phyloP scores from a whole-genome alignment of 2,329 filamentous ascomycete genomes.

The Stemphylium vesicarium region DNA sequence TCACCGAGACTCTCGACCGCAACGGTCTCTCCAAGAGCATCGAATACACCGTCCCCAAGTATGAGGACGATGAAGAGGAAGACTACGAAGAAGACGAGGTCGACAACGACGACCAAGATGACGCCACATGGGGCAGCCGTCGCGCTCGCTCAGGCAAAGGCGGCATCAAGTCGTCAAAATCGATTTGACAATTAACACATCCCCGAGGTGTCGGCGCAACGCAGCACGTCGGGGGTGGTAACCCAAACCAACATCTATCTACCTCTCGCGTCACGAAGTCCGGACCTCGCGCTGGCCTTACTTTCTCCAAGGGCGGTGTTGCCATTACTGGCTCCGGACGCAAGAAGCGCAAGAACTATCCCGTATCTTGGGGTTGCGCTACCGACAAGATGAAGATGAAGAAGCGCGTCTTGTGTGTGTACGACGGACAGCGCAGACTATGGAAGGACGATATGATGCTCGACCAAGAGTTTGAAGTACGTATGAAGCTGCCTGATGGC shows the following conservation, averaged over 20 bases:
- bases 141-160: constrained; percentile 56
- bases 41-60: constrained; percentile 51
- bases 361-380: constrained; percentile 90
- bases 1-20: constrained; percentile 49
- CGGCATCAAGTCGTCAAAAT: constrained; percentile 58
- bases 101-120: constrained; percentile 59
- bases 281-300: constrained; percentile 65
- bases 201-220: constrained; percentile 55
- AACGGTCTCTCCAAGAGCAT: constrained; percentile 53
- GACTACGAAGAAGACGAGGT: constrained; percentile 60
- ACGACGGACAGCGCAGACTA: constrained; percentile 83
- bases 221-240: constrained; percentile 46
- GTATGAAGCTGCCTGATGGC: constrained; percentile 70
- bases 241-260: constrained; percentile 39
- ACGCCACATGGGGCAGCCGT: constrained; percentile 61
- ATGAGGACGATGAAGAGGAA: constrained; percentile 59
- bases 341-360: constrained; percentile 93
- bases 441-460: constrained; percentile 99
- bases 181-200: constrained; percentile 59
- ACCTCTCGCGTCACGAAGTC: constrained; percentile 13
- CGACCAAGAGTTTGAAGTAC: constrained; percentile 91
- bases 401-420: constrained; percentile 93
- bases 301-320: constrained; percentile 77
- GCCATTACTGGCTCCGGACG: constrained; percentile 65
- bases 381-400: constrained; percentile 97